Conservation (phyloP, 805 yeast species). For the Lachancea kluyveri region DNA sequence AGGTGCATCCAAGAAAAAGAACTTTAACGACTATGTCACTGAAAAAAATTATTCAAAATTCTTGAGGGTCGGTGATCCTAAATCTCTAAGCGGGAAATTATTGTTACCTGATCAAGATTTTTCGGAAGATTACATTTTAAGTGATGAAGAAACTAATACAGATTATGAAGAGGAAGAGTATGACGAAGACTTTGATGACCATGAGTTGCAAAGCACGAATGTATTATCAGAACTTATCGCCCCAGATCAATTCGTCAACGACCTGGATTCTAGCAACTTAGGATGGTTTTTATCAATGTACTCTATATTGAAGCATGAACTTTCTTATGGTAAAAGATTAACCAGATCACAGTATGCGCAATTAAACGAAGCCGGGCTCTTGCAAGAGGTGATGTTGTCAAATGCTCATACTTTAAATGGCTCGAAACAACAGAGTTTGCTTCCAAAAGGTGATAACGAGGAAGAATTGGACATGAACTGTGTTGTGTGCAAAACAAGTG, state of each 20-base stretch:
- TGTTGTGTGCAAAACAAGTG: slow-evolving; percentile 73
- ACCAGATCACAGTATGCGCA: slow-evolving; percentile 33
- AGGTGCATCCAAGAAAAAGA: slow-evolving; percentile 4
- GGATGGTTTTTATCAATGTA: slow-evolving; percentile 28
- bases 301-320: slow-evolving; percentile 21
- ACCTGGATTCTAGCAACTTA: slow-evolving; percentile 5
- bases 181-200: slow-evolving; percentile 17
- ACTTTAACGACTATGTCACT: slow-evolving; percentile 21
- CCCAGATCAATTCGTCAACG: no score
- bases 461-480: slow-evolving; percentile 42
- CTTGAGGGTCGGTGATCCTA: slow-evolving; percentile 12
- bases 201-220: no score
- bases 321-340: slow-evolving; percentile 19
- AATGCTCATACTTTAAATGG: slow-evolving; percentile 16
- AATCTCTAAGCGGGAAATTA: slow-evolving; percentile 20
- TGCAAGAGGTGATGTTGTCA: slow-evolving; percentile 26
- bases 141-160: slow-evolving; percentile 19
- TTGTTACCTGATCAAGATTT: slow-evolving; percentile 36
- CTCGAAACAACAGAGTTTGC: slow-evolving; percentile 6
- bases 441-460: slow-evolving; percentile 25
- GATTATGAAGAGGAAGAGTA: slow-evolving; percentile 31
- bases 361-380: slow-evolving; percentile 24
- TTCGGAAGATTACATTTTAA: slow-evolving; percentile 29
- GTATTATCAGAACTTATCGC: no score
- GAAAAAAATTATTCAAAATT: slow-evolving; percentile 22